phyloP scores from a whole-genome alignment of 805 yeast genomes.

The Metschnikowia proteae region DNA sequence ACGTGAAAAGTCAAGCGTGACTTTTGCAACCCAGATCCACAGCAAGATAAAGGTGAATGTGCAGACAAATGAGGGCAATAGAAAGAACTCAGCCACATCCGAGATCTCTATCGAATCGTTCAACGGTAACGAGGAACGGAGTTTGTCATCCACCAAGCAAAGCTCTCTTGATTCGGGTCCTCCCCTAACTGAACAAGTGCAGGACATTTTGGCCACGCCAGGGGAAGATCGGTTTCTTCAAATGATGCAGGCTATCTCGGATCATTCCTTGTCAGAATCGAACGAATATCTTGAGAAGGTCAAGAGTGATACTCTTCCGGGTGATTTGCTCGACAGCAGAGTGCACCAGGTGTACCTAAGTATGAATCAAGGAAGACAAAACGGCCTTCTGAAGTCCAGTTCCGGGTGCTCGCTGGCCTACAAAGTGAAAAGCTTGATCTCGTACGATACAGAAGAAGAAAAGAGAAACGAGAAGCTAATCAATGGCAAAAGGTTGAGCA shows the following conservation, averaged over 20 bases:
- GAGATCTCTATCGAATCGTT: conserved; percentile 19
- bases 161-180: not conserved
- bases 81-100: conserved; percentile 14
- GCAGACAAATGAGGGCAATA: conserved; percentile 3
- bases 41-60: conserved; percentile 2
- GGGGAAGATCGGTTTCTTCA: conserved; percentile 18
- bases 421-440: conserved; percentile 40
- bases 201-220: conserved; percentile 4
- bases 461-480: conserved; percentile 17
- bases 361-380: conserved; percentile 11
- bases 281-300: conserved; percentile 22
- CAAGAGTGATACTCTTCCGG: conserved; percentile 12
- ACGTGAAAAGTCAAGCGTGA: conserved; percentile 8
- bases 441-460: conserved; percentile 33
- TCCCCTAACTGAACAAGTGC: conserved; percentile 1
- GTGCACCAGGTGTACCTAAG: conserved; percentile 35
- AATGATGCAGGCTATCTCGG: conserved; percentile 25
- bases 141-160: conserved; percentile 5
- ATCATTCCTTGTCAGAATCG: conserved; percentile 27
- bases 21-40: conserved; percentile 6
- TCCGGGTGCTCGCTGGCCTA: conserved; percentile 24
- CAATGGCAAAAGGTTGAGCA: conserved; percentile 14
- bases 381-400: conserved; percentile 9
- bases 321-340: conserved; percentile 22
- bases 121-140: conserved; percentile 8